Evolutionary conservation across 306 rosid species (phyloP).

Genomic region (Psophocarpus tetragonolobus): DNA sequence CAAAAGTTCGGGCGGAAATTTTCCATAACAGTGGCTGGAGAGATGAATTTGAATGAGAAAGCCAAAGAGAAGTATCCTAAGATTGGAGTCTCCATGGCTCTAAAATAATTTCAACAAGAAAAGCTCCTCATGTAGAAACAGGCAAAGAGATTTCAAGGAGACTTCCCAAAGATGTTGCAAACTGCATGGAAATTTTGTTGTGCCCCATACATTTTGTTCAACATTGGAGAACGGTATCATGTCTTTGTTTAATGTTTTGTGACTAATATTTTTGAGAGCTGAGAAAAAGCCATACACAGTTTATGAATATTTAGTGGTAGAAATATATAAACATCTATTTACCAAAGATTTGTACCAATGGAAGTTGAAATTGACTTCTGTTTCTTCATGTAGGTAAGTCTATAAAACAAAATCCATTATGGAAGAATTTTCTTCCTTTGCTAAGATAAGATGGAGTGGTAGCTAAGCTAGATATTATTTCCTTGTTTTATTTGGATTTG

Average conservation of each 20-base stretch:
- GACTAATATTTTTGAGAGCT: background rate
- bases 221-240: slow-evolving; percentile 12
- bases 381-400: background rate
- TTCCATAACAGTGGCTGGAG: background rate
- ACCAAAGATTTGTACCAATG: background rate
- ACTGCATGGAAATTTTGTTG: slow-evolving; percentile 5
- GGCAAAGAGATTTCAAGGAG: background rate
- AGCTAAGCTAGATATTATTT: background rate
- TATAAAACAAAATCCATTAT: background rate
- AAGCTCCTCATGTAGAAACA: background rate
- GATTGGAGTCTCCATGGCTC: slow-evolving; percentile 9
- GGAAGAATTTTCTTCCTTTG: background rate
- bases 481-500: background rate
- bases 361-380: background rate
- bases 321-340: background rate
- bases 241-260: background rate
- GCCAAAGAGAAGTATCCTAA: slow-evolving; percentile 1
- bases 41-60: background rate
- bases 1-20: background rate
- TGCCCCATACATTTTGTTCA: background rate
- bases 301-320: slow-evolving; percentile 8
- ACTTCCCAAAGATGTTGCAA: background rate
- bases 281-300: background rate
- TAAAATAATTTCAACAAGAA: background rate
- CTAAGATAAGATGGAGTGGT: background rate